Percentiles rank a stretch among this genome's conserved stretches.
Conservation (phyloP, 805 yeast species). For the Kuraishia hungarica region DNA sequence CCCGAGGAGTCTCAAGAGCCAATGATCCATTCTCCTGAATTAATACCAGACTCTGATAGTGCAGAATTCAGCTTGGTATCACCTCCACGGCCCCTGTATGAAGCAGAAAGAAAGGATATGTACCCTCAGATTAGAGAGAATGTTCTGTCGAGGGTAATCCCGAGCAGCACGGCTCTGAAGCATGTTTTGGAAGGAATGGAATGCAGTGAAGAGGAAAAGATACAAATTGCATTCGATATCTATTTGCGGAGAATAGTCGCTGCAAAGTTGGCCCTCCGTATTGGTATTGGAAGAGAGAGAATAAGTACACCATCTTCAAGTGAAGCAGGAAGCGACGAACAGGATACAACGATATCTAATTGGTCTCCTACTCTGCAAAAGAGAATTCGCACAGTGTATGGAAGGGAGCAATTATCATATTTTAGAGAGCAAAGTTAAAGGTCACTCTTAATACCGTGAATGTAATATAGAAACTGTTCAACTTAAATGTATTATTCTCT, state of each 20-base stretch:
- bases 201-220: slow-evolving; percentile 6
- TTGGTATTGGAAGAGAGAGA: slow-evolving; percentile 12
- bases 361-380: slow-evolving; percentile 6
- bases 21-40: background rate
- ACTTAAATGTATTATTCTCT: too few relatives aligned
- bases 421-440: background rate
- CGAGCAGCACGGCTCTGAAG: slow-evolving; percentile 6
- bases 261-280: slow-evolving; percentile 18
- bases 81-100: background rate
- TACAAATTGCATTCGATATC: slow-evolving; percentile 19
- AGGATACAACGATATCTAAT: background rate
- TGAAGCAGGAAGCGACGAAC: background rate
- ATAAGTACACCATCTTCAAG: slow-evolving; percentile 10
- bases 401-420: slow-evolving; percentile 8
- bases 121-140: slow-evolving; percentile 11
- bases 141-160: slow-evolving; percentile 17
- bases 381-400: slow-evolving; percentile 13
- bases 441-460: too few relatives aligned
- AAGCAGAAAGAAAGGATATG: slow-evolving; percentile 12
- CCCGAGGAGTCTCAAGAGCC: background rate
- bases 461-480: too few relatives aligned
- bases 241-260: slow-evolving; percentile 22
- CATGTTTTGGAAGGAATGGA: too few relatives aligned
- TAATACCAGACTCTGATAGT: background rate
- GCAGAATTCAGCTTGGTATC: background rate